Base-by-base conservation (phyloP, 345 rosid species). In the Citrus inodora region DNA sequence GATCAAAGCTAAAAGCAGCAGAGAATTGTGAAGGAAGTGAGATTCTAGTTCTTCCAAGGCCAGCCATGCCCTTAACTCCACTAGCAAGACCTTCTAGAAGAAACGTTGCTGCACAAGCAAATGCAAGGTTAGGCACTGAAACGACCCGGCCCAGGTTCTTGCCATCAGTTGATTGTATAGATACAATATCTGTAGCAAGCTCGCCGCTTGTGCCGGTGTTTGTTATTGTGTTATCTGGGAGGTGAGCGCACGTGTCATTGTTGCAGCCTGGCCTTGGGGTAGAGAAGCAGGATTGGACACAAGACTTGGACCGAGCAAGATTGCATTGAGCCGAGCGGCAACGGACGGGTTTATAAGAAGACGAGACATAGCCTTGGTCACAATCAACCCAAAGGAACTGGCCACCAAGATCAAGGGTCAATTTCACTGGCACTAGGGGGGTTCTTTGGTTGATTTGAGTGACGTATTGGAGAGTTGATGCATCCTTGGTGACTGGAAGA, bases 341-440 rank as follows among this genome's bases (percentile, higher is more conserved):
- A 8, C 55, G 83, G 5, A 77, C 82, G 0, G 88, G 72, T 1
- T 42, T 69, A 67, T 83, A 85, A 35, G 93, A 67, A 1, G 91
- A 79, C 2, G 93, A 90, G 14, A 79, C 76, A 37, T 84, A 90
- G 62, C 71, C 67, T 7, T 75, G 17, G 4, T 85, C 83, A 33
- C 92, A 88, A 42, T 84, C 80, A 46, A 88, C 87, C 93, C 90
- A 90, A 6, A 79, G 72, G 76, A 24, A 77, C 10, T 69, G 76
- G 9, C 86, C 90, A 4, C 90, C 89, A 5, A 90, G 87, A 76
- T 90, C 88, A 48, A 86, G 56, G 32, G 71, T 67, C 2, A 82
- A 79, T 27, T 60, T 77, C 7, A 83, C 67, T 35, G 80, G 76
- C 3, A 70, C 70, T 0, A 61, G 37, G 67, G 82, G 80, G 5